Base-by-base conservation (phyloP, 176 grass and related monocot genomes). In the Cymbopogon citratus region DNA sequence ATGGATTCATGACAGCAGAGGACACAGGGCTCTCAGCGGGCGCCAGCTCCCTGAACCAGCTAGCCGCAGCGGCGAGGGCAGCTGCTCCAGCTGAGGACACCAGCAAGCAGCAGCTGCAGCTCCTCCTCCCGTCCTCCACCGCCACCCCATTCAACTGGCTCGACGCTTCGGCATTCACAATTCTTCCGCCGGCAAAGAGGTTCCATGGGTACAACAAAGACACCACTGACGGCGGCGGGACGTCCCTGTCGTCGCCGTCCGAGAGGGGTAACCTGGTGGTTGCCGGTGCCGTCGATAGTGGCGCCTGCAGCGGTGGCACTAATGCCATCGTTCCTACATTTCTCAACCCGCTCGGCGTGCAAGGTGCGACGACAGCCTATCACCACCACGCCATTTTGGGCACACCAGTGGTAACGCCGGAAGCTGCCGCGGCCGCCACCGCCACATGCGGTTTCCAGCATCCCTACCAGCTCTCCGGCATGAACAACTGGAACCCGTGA, bases 401-500 rank as follows among this genome's bases (percentile, higher is more conserved):
- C 41, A 24, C 73, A 35, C 31, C 77, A 19, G 21, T 36, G 4
- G 4, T 69, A 33, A 29, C 81, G 25, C 90, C 83, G 21, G 92
- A 85, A 64, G 85, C 86, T 12, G 40, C 75, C 7, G 81, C 46
- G 1, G 83, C 72, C 41, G 78, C 46, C 1, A 80, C 72, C 49
- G 81, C 54, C 7, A 73, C 68, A n/a, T 79, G 74, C 79, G 65
- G 65, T 16, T 87, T 97, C 75, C 90, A 90, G 83, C 78, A 92
- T 21, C 90, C 84, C 0, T 92, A 76, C 71, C 94, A 94, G 71
- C 89, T 94, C 44, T 69, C 94, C 63, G 86, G 87, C 24, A 71
- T 92, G 64, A 97, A 94, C 75, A 97, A 94, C 75, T 97, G 94
- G 94, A 85, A 85, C 78, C 65, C 89, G 68, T 86, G 85, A 93